These are phyloP conservation scores for Suillus lakei DNA, from an alignment of 768 basidiomycete genomes.

Conservation along the genomic window DNA sequence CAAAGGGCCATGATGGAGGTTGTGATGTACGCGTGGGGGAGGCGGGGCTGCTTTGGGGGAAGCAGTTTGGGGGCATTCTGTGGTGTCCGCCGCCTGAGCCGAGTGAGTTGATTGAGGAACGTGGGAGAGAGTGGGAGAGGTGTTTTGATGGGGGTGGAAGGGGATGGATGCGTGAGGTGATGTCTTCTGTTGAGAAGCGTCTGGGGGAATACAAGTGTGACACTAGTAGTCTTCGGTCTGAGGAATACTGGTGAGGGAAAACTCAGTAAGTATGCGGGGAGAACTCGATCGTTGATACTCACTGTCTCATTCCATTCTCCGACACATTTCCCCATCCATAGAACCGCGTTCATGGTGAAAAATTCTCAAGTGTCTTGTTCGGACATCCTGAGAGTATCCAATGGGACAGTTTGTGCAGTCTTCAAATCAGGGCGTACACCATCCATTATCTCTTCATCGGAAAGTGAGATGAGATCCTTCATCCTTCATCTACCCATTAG, in stretches of 20 bases:
- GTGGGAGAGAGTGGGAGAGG: slow-evolving; percentile 13
- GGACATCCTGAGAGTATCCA: slow-evolving; percentile 52
- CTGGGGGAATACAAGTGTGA: slow-evolving; percentile 73
- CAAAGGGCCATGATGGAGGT: slow-evolving; percentile 60
- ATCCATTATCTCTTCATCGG: too few relatives aligned
- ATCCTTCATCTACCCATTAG: too few relatives aligned
- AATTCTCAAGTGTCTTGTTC: slow-evolving; percentile 88
- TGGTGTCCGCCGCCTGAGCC: slow-evolving; percentile 39
- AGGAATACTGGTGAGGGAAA: slow-evolving; percentile 55
- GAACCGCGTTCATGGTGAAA: slow-evolving; percentile 84
- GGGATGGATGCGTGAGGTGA: slow-evolving; percentile 29
- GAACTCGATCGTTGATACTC: slow-evolving; percentile 22
- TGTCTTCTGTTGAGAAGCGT: slow-evolving; percentile 28
- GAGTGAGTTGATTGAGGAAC: slow-evolving; percentile 24
- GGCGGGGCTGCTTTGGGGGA: slow-evolving; percentile 6
- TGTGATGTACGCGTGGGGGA: slow-evolving; percentile 20
- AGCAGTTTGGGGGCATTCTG: slow-evolving; percentile 14
- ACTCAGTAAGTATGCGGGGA: slow-evolving; percentile 5
- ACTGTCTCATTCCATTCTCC: slow-evolving; percentile 93
- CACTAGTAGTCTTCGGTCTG: slow-evolving; percentile 74
- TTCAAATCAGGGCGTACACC: slow-evolving; percentile 24
- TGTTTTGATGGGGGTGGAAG: neutral
- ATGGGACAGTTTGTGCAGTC: slow-evolving; percentile 8
- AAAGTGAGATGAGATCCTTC: too few relatives aligned
- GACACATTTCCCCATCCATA: slow-evolving; percentile 96